Evolutionary conservation across 768 basidiomycete species (phyloP), one percentile per base, ranked within the genome.

Genomic region (Ramaria rubella): DNA sequence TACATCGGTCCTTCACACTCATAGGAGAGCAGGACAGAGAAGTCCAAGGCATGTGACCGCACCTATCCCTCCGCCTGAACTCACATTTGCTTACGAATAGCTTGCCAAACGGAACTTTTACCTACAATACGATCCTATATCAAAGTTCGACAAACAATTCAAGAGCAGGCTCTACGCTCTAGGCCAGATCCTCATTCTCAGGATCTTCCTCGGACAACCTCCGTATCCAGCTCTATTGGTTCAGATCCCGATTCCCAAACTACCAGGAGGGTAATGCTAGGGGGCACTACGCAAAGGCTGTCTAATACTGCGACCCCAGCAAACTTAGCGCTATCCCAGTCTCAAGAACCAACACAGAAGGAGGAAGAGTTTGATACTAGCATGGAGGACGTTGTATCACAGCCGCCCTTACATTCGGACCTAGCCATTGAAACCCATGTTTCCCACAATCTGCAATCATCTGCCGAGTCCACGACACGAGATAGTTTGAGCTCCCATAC

Each of bases 11-110:
- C 52, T 83, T 83, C 63, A 75, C 78, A 29, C 72, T 93, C 29
- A 77, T 90, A 68, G 73, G 76, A 6, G 89, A 93, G 66, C 72
- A 90, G 33, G 90, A 92, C 61, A 74, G 81, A 55, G 82, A 87
- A 66, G 74, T 77, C 33, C 70, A 76, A 40, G 71, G 88, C 87
- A 49, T n/a, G 43, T 75, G 61, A 9, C 58, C 54, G 11, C 21
- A 52, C 14, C 17, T 52, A 43, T 26, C 33, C 7, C 33, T 17
- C 8, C 11, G 26, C 12, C n/a, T 17, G 15, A 15, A 26, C 38
- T 48, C 21, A 55, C 9, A 42, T 24, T 17, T 6, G 23, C 11
- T 12, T n/a, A 21, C 19, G 23, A 17, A 26, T 60, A 81, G 78
- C 58, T 26, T 73, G 77, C 61, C 68, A 72, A 12, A 57, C 63